These are phyloP conservation scores for Entomortierella chlamydospora DNA, from an alignment of 192 early-diverging fungal species.

Conservation along the genomic window DNA sequence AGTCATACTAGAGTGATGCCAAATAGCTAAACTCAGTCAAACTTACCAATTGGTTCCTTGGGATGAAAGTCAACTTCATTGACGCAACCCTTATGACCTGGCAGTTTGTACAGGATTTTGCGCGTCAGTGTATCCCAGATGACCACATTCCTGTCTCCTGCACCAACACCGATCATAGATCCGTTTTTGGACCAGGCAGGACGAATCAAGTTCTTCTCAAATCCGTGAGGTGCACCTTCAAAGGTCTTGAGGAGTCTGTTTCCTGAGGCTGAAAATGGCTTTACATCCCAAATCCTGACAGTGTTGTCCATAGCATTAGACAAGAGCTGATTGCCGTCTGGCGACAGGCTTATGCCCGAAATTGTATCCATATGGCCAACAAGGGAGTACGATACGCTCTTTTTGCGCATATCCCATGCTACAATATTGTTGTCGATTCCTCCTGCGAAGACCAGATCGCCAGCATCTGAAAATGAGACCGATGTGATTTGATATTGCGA, in stretches of 20 bases:
- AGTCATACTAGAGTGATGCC: too few relatives aligned
- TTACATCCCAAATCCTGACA: slow-evolving; percentile 94
- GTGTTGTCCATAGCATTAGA: slow-evolving; percentile 97
- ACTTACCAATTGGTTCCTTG: slow-evolving; percentile 79
- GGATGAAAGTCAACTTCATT: slow-evolving; percentile 96
- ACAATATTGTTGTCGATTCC: slow-evolving; percentile 93
- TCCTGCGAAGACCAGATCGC: slow-evolving; percentile 83
- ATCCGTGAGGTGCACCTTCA: slow-evolving; percentile 94
- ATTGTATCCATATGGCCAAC: slow-evolving; percentile 91
- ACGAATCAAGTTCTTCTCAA: slow-evolving; percentile 92
- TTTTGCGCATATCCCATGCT: slow-evolving; percentile 91
- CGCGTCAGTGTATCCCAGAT: slow-evolving; percentile 87
- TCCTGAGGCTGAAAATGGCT: slow-evolving; percentile 78
- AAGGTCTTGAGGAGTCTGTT: slow-evolving; percentile 84
- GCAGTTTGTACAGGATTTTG: slow-evolving; percentile 92
- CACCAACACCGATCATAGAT: slow-evolving; percentile 84
- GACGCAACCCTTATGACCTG: slow-evolving; percentile 94
- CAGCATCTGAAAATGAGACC: slow-evolving; percentile 77
- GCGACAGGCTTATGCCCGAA: slow-evolving; percentile 85
- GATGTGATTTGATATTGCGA: slow-evolving; percentile 82
- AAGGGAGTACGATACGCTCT: slow-evolving; percentile 70
- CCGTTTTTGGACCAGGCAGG: slow-evolving; percentile 93
- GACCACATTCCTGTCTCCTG: slow-evolving; percentile 89
- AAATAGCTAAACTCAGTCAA: too few relatives aligned
- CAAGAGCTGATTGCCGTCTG: slow-evolving; percentile 85